Evolutionary conservation across 1,284 basidiomycete genomes (phyloP), one percentile per base, ranked within the genome.

Genomic region (Vanrija humicola): DNA sequence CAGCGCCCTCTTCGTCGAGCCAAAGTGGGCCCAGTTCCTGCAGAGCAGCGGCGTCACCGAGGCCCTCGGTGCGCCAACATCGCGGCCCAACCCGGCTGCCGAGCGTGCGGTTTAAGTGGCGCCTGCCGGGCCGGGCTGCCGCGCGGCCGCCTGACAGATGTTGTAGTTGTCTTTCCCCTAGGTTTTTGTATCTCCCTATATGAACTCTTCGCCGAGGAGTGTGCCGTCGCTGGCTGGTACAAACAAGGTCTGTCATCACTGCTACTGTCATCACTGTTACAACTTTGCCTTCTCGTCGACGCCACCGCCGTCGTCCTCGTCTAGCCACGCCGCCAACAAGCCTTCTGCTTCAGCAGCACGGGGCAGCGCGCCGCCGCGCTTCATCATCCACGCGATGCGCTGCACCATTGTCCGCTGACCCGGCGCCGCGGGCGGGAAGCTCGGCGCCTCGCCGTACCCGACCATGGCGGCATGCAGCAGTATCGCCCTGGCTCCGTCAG

Each of bases 1-100:
- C 52, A 88, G 86, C 1, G 87, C 83, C 0, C 79, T 86, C 50
- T 93, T 92, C 66, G 83, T 94, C 18, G 89, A 94, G 68, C 90
- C 90, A 6, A 84, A 83, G 64, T 90, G 89, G 68, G 88, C 90
- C 1, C 84, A 84, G 63, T 80, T 89, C 48, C 78, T 92, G 39
- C 83, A 83, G 64, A 82, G 60, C 40, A 67, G 63, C 21, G 73
- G 72, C 18, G 74, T 76, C 23, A 70, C 67, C 19, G 73, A 75
- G 55, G 67, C 73, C 1, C 62, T 76, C 47, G 74, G 74, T 14
- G 58, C 67, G 25, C 68, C 69, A 16, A 34, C 34, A 59, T 69
- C 38, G 44, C 44, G 34, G 34, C 34, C 34, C 34, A 34, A 34
- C 34, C 34, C 34, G 34, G 34, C 34, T 34, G 34, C 34, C 5